Conservation (phyloP, 2,329 filamentous ascomycete species). For the Pseudocercospora fuligena region DNA sequence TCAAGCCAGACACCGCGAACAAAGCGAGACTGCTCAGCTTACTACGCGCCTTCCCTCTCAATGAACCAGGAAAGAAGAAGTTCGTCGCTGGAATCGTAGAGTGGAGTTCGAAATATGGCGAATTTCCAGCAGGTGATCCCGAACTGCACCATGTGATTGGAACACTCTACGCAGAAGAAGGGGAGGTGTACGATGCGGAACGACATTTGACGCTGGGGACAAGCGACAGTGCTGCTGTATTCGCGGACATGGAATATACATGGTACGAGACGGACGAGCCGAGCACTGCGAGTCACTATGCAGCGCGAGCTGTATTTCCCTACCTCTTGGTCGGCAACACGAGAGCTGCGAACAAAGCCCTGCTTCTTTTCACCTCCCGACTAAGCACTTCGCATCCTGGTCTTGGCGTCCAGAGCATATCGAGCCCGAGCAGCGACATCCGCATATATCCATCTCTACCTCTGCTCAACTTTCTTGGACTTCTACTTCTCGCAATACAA, state of each 20-base stretch:
- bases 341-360: conserved; percentile 81
- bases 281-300: conserved; percentile 85
- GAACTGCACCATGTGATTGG: conserved; percentile 94
- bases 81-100: conserved; percentile 84
- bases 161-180: conserved; percentile 86
- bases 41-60: conserved; percentile 76
- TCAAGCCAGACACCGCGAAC: conserved; percentile 73
- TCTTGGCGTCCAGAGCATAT: conserved; percentile 80
- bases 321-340: conserved; percentile 91
- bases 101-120: conserved; percentile 87
- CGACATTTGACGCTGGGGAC: conserved; percentile 87
- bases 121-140: conserved; percentile 88
- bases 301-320: conserved; percentile 83
- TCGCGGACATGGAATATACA: conserved; percentile 83
- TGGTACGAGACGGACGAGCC: conserved; percentile 93
- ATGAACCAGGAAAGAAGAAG: conserved; percentile 90
- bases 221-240: conserved; percentile 79
- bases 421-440: conserved; percentile 70
- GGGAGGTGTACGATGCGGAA: conserved; percentile 92
- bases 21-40: conserved; percentile 78
- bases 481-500: conserved; percentile 83
- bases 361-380: conserved; percentile 74
- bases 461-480: conserved; percentile 90
- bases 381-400: conserved; percentile 64
- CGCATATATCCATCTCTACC: conserved; percentile 88